Percentiles rank a stretch among this genome's conserved stretches.
Conservation (phyloP, 2,329 filamentous ascomycete species). For the Xylaria sp. region DNA sequence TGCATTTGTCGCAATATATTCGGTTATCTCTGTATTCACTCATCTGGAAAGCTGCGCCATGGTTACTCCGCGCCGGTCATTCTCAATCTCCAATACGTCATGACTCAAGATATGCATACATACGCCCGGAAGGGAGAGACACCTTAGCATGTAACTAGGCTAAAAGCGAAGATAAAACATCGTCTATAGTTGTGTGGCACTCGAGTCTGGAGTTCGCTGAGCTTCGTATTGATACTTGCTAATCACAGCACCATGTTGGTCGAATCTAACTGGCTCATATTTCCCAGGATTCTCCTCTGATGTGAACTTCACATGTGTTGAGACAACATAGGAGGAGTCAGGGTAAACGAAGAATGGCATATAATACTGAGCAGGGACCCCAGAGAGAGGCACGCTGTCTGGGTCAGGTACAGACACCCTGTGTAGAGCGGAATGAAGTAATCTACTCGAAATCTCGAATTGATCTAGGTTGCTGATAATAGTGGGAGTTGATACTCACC, state of each 20-base stretch:
- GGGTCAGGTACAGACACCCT: conserved; percentile 41
- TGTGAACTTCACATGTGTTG: conserved; percentile 41
- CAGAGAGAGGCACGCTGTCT: conserved; percentile 30
- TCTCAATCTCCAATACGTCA: too few species aligned
- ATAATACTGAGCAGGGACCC: conserved; percentile 44
- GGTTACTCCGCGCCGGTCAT: too few species aligned
- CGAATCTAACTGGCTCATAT: conserved; percentile 45
- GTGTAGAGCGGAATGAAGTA: conserved; percentile 46
- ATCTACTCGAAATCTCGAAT: conserved; percentile 23
- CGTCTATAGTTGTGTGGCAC: too few species aligned
- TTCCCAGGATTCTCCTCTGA: conserved; percentile 37
- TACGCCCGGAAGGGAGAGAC: too few species aligned
- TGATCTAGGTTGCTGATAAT: neutral
- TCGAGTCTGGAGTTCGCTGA: too few species aligned
- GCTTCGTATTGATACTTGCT: conserved; percentile 43
- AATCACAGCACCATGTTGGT: conserved; percentile 41
- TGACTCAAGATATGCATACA: too few species aligned
- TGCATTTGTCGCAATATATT: too few species aligned
- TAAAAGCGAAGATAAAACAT: too few species aligned
- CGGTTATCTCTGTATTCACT: too few species aligned
- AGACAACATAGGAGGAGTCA: conserved; percentile 40
- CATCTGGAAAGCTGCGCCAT: too few species aligned
- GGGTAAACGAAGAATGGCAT: conserved; percentile 45
- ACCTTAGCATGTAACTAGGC: too few species aligned
- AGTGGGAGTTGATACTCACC: conserved; percentile 26